Percentiles rank a stretch among this genome's conserved stretches.
Conservation (phyloP, 2,329 filamentous ascomycete species). For the Annulohypoxylon truncatum region DNA sequence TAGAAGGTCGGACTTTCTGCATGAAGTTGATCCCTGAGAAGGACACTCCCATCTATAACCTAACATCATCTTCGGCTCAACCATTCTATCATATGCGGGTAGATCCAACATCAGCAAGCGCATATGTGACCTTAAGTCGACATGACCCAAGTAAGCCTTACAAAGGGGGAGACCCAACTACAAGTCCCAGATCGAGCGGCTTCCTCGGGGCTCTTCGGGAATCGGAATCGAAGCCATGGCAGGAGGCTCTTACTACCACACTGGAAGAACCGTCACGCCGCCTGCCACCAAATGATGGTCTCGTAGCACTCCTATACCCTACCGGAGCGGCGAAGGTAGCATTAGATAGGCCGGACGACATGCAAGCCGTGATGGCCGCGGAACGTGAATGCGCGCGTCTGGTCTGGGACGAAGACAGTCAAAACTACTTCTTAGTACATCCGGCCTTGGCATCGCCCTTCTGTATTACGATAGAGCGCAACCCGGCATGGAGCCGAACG, state of each 20-base stretch:
- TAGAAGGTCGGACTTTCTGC: constrained; percentile 70
- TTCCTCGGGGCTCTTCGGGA: constrained; percentile 52
- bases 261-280: constrained; percentile 66
- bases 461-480: constrained; percentile 68
- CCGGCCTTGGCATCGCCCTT: constrained; percentile 73
- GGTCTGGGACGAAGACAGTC: constrained; percentile 74
- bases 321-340: constrained; percentile 72
- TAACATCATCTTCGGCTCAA: constrained; percentile 69
- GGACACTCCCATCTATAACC: constrained; percentile 74
- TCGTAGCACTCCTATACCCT: constrained; percentile 77
- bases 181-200: constrained; percentile 45
- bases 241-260: constrained; percentile 68
- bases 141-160: constrained; percentile 70
- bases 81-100: constrained; percentile 76
- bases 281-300: constrained; percentile 68
- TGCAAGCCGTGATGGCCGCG: constrained; percentile 69
- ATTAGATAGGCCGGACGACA: constrained; percentile 69
- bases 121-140: constrained; percentile 68
- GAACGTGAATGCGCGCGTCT: constrained; percentile 77
- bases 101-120: constrained; percentile 72
- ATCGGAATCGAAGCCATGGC: constrained; percentile 59
- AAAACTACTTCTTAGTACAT: constrained; percentile 71
- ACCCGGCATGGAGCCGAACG: constrained; percentile 68
- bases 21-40: constrained; percentile 66
- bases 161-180: constrained; percentile 57